Base-by-base conservation (phyloP, 257 asterid species). In the Solanum raphanifolium region DNA sequence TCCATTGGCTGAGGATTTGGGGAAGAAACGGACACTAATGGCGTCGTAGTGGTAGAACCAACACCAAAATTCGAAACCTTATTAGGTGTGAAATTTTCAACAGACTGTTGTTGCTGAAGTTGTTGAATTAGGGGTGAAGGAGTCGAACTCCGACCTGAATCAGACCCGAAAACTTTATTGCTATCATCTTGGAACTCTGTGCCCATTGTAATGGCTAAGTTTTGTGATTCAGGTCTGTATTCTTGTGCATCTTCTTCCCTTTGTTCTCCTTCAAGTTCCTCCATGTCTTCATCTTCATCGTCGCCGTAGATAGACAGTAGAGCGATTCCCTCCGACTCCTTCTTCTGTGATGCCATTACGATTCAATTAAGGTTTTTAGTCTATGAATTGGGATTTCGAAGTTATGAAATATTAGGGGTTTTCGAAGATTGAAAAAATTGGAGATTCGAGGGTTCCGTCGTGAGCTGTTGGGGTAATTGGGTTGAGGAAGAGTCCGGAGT, bases 301-400 rank as follows among this genome's bases (percentile, higher is more conserved):
- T 95, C 98, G 11, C 94, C 98, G 78, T 96, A 96, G 91, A 96
- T 94, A 35, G 99, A 96, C 36, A 95, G 95, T 86, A 96, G 87
- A 27, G 98, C 98, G 55, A 96, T 96, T 79, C 99, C 99, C 90
- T 95, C 98, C 1, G 99, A 93, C 52, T 95, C 95, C 74, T 91
- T 94, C 94, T 95, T 95, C 89, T 88, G 92, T 11, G 98, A 90
- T 32, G 95, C 91, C 98, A 96, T 96, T 66, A 71, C 43, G 25
- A 85, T 81, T 76, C 86, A 79, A 52, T 87, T 68, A 72, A 58
- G 13, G 62, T 16, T 79, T 25, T 7, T 4, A 27, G 4, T 36
- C 9, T 60, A 83, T 85, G 87, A 32, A 86, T 41, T 68, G 29
- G 52, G 31, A 20, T 52, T 12, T 39, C 41, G 78, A 62, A 84